Conservation (phyloP, 306 rosid genomes). For the Ammopiptanthus mongolicus region DNA sequence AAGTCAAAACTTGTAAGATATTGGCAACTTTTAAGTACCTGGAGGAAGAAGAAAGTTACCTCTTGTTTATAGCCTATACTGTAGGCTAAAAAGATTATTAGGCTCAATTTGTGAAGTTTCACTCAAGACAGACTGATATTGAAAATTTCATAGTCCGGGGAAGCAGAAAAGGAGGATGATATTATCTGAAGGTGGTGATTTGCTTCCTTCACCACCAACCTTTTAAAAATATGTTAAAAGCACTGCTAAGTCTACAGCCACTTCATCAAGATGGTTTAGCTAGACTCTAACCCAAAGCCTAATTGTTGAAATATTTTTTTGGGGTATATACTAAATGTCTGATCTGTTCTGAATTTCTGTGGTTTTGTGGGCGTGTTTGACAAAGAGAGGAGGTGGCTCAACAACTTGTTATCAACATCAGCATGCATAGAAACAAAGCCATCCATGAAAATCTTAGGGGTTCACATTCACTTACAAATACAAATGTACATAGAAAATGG, state of each 20-base stretch:
- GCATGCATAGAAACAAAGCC: not conserved
- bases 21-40: not conserved
- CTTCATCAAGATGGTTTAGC: not conserved
- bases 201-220: not conserved
- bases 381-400: conserved; percentile 18
- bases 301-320: not conserved
- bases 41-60: not conserved
- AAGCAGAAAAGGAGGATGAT: not conserved
- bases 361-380: not conserved
- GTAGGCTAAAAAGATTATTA: not conserved
- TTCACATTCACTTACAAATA: conserved; percentile 11
- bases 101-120: conserved; percentile 8
- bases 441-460: conserved; percentile 12
- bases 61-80: not conserved
- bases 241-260: not conserved
- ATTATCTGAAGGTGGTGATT: not conserved
- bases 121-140: not conserved
- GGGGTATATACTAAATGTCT: not conserved
- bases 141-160: not conserved
- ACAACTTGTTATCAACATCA: conserved; percentile 15
- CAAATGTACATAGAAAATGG: not conserved
- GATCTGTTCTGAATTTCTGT: not conserved
- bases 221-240: not conserved
- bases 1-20: conserved; percentile 4
- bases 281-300: not conserved